Evolutionary conservation across 306 rosid genomes (phyloP), one percentile per base, ranked within the genome.

Genomic region (Fagus sylvatica): DNA sequence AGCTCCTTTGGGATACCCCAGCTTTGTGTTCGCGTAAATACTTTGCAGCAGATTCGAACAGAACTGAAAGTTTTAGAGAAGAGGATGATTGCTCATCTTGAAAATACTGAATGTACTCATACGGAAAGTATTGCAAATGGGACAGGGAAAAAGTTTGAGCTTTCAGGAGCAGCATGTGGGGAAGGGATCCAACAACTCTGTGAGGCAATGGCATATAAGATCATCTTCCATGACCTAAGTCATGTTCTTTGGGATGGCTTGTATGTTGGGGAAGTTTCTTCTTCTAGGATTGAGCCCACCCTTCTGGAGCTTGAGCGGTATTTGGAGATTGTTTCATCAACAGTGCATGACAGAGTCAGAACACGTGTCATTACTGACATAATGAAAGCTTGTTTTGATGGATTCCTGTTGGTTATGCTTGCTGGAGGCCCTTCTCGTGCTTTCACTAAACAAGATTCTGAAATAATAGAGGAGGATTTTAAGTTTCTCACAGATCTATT

Each of bases 361-460:
- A 95, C 98, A 1, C 97, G 99, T 1, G 89, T 87, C n/a, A 93
- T 95, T 69, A 79, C 92, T 16, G 93, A 95, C 32, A 51, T 95
- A 48, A 91, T 95, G 99, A 90, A 73, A 73, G 92, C 98, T 64
- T 93, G 97, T 61, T 93, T 95, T 22, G 99, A 95, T 19, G 96
- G 98, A 34, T 91, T 95, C 74, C 81, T 91, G 66, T 53, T 93
- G 78, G 89, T 95, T 85, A 77, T 95, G 83, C 86, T 95, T 28
- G 99, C 97, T 1, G 99, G 99, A 51, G 99, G 99, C 42, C 94
- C 99, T 3, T 86, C 91, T 11, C 98, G 99, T 1, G 85, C 86
- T 73, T 93, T 93, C 87, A 79, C 85, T 28, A 75, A 43, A 76
- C 89, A 85, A 78, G 97, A 93, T 90, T 85, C 93, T 43, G 82